Base-by-base conservation (phyloP, 768 basidiomycete genomes). In the Phanerodontia chrysosporium region DNA sequence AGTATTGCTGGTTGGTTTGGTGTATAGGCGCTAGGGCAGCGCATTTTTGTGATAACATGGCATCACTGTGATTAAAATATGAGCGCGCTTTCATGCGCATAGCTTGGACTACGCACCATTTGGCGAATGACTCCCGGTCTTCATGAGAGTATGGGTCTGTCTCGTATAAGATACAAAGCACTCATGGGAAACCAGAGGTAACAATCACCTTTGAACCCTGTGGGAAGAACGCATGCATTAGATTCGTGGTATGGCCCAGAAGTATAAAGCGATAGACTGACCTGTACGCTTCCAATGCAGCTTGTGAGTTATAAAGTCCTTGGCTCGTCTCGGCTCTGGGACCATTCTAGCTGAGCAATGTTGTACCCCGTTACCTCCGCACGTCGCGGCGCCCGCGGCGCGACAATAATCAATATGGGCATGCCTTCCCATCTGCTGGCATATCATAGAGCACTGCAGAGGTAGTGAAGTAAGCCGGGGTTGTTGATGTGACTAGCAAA, bases 261-360 rank as follows among this genome's bases (percentile, higher is more conserved):
- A 28, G 27, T 6, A 49, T 7, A 28, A 18, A 32, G 7, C 24
- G 22, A 49, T 12, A 30, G 27, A 68, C 76, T 29, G 56, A 84
- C 84, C 86, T 60, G 76, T 76, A n/a, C 85, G 76, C 59, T 76
- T 75, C 85, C 85, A 86, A 62, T 77, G 79, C 30, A 86, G 62
- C 25, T 66, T 71, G 59, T 86, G 85, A 8, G 80, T 78, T 36
- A 86, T 69, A 62, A 71, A 74, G 59, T 86, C 85, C 60, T 87
- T 87, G 0, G 76, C 56, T 27, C 69, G 70, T 30, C 75, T 66
- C 0, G 82, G 81, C 36, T 80, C 62, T 2, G 85, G 85, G 0
- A 70, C 67, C 57, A 86, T 67, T 22, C 67, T 70, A n/a, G 62
- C 67, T 2, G 46, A 60, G 36, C 83, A 72, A 57, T 86, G 85